Conservation (phyloP, 345 rosid species). For the Erucastrum elatum region DNA sequence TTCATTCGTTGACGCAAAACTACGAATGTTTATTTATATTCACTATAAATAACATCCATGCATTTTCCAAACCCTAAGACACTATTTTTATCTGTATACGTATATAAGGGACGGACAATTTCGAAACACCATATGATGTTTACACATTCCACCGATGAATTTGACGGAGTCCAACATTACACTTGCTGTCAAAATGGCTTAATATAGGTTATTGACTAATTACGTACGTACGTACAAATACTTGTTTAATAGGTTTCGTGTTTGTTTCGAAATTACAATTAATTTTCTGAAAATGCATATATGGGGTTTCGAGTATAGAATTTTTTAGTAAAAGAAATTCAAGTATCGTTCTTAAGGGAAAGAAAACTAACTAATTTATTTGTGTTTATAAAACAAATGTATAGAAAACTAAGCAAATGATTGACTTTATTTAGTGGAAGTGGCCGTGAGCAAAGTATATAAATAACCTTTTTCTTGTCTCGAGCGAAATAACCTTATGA, state of each 20-base stretch:
- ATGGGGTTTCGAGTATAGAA: background rate
- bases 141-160: conserved; percentile 22
- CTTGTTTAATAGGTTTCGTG: background rate
- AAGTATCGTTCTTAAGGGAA: background rate
- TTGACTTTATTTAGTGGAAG: conserved; percentile 10
- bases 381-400: background rate
- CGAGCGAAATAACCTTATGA: conserved; percentile 27
- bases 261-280: background rate
- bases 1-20: no score
- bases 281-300: background rate
- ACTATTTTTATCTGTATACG: background rate
- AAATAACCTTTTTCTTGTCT: background rate
- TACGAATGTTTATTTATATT: conserved; percentile 2
- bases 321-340: background rate
- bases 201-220: background rate
- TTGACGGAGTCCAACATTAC: conserved; percentile 33
- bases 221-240: background rate
- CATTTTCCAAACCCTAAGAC: background rate
- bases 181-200: conserved; percentile 11
- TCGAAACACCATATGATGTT: conserved; percentile 10
- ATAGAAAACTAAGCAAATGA: background rate
- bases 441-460: conserved; percentile 28
- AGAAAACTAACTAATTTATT: background rate
- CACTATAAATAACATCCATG: background rate
- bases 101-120: conserved; percentile 28